These are phyloP conservation scores for Hyphopichia pseudoburtonii DNA, from an alignment of 1,139 yeast species.

Conservation along the genomic window DNA sequence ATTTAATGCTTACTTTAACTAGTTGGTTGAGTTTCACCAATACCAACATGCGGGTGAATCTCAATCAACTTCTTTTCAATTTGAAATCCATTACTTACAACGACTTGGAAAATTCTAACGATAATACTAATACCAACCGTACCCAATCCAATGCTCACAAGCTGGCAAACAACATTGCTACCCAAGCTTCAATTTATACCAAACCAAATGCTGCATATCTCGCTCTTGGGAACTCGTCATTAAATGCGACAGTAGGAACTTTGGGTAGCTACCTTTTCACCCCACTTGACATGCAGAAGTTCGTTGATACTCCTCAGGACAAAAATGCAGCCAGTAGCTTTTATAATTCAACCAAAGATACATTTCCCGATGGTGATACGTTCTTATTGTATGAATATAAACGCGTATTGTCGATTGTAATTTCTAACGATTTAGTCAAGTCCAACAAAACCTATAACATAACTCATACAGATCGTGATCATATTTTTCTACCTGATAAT, in stretches of 20 bases:
- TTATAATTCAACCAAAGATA: conserved; percentile 20
- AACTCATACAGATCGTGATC: conserved; percentile 18
- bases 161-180: neutral
- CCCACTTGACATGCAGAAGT: conserved; percentile 22
- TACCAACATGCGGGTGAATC: conserved; percentile 54
- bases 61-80: conserved; percentile 54
- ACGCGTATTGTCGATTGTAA: conserved; percentile 40
- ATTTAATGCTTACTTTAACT: conserved; percentile 36
- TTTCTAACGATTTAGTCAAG: conserved; percentile 23
- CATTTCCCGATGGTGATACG: conserved; percentile 40
- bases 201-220: conserved; percentile 3
- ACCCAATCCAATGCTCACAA: neutral
- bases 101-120: neutral
- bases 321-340: conserved; percentile 1
- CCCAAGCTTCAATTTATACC: conserved; percentile 1
- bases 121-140: conserved; percentile 1
- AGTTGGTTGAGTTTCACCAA: conserved; percentile 48
- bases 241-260: conserved; percentile 22
- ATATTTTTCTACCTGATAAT: conserved; percentile 17
- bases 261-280: conserved; percentile 24
- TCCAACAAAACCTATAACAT: conserved; percentile 19
- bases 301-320: conserved; percentile 1
- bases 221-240: conserved; percentile 19
- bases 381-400: conserved; percentile 44
- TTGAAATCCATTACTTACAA: conserved; percentile 26